Evolutionary conservation across 1,139 yeast species (phyloP).

Genomic region (Suhomyces panamericanus): DNA sequence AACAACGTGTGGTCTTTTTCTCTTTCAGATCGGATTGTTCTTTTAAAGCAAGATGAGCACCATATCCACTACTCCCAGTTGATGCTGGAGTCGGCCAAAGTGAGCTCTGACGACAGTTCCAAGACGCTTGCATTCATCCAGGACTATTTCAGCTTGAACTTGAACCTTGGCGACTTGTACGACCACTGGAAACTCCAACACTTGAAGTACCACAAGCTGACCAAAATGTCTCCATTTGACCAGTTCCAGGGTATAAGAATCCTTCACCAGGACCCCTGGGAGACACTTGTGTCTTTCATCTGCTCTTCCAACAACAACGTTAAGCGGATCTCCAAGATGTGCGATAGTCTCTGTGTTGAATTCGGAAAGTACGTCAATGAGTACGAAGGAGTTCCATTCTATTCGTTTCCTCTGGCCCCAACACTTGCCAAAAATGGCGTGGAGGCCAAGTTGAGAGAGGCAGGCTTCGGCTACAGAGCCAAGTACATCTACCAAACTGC

Average conservation of each 20-base stretch:
- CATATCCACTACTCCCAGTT: slow-evolving; percentile 34
- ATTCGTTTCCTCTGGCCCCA: slow-evolving; percentile 73
- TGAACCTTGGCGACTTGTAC: slow-evolving; percentile 55
- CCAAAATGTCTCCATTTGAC: slow-evolving; percentile 35
- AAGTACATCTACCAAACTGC: slow-evolving; percentile 85
- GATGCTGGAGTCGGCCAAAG: slow-evolving; percentile 17
- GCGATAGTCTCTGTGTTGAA: slow-evolving; percentile 69
- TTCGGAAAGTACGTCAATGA: slow-evolving; percentile 67
- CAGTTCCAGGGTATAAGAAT: slow-evolving; percentile 74
- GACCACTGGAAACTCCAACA: slow-evolving; percentile 63
- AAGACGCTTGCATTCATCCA: slow-evolving; percentile 44
- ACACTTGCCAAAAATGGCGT: slow-evolving; percentile 36
- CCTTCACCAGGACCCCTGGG: slow-evolving; percentile 96
- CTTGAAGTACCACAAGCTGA: slow-evolving; percentile 34
- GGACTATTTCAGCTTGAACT: slow-evolving; percentile 71
- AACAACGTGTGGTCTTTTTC: slow-evolving; percentile 64
- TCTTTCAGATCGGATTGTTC: slow-evolving; percentile 46
- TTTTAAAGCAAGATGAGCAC: slow-evolving; percentile 50
- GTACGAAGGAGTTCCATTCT: slow-evolving; percentile 58
- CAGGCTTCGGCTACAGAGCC: slow-evolving; percentile 93
- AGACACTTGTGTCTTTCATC: slow-evolving; percentile 81
- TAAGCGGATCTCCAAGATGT: slow-evolving; percentile 91
- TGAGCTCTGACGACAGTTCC: not conserved
- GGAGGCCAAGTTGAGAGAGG: slow-evolving; percentile 48
- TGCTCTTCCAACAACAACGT: slow-evolving; percentile 97